Base-by-base conservation (phyloP, 257 asterid genomes). In the Solanum bulbocastanum region DNA sequence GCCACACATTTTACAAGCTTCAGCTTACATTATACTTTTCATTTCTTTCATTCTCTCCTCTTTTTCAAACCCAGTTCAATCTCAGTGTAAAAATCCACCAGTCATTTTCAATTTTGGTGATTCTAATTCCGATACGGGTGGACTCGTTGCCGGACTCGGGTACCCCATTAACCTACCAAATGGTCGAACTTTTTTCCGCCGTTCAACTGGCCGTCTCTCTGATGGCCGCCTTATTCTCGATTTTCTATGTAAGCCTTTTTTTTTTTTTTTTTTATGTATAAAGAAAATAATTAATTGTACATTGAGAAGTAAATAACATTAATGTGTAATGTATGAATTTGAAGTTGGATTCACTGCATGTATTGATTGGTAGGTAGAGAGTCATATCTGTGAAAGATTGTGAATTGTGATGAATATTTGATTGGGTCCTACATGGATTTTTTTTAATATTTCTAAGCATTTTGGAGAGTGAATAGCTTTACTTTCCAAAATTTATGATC, bases 71-170 rank as follows among this genome's bases (percentile, higher is more conserved):
- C 85, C 88, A 10, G 91, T 90, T 87, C 33, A 11, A 22, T 52
- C 87, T 58, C 42, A 35, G 75, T 95, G 98, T 90, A 88, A 33
- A 32, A 93, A 81, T 32, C 89, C 93, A 49, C 98, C 98, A 5
- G 36, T 92, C 74, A 94, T 96, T 58, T 96, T 96, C 94, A 95
- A 93, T 87, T 96, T 96, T 88, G 99, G 99, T 42, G 98, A 96
- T 87, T 96, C 99, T 39, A 96, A 96, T 90, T 95, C 99, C 37
- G 99, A 95, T 91, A 94, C 99, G n/a, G 99, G 99, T 62, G 98
- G 98, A 71, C 92, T 95, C 72, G 92, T 90, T 82, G 94, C 98
- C 89, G 99, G 93, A 39, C 92, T 96, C 81, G 98, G 98, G 32
- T 86, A 87, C 76, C 90, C 91, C 33, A 18, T 96, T 86, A 88